phyloP scores from a whole-genome alignment of 2,329 filamentous ascomycete genomes.

The Amesomyces nigricolor region DNA sequence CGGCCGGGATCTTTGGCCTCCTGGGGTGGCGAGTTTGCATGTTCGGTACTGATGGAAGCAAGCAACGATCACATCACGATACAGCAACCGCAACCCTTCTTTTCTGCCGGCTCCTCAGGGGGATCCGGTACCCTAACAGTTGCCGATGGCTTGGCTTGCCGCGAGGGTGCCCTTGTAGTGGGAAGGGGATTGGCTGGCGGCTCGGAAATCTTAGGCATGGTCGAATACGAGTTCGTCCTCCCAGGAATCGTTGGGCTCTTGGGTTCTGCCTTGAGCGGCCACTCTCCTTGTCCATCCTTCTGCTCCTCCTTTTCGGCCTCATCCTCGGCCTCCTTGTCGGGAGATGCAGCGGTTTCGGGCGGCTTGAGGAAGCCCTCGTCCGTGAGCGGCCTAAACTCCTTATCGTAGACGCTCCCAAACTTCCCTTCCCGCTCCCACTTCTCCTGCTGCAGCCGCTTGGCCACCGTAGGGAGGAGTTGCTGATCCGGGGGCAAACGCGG shows the following conservation, averaged over 20 bases:
- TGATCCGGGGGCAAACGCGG: slow-evolving; percentile 90
- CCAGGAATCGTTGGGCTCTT: slow-evolving; percentile 47
- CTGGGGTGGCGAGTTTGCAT: too few species aligned
- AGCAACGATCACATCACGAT: slow-evolving; percentile 61
- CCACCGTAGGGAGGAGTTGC: slow-evolving; percentile 91
- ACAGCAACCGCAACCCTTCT: slow-evolving; percentile 63
- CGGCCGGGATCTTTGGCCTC: too few species aligned
- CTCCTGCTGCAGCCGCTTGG: slow-evolving; percentile 84
- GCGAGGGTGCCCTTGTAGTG: slow-evolving; percentile 43
- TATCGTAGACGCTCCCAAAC: slow-evolving; percentile 79
- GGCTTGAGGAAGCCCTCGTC: slow-evolving; percentile 51
- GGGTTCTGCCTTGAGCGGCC: slow-evolving; percentile 51
- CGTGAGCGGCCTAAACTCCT: slow-evolving; percentile 77
- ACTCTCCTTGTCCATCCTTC: slow-evolving; percentile 40
- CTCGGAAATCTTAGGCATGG: slow-evolving; percentile 56
- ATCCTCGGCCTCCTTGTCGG: slow-evolving; percentile 27
- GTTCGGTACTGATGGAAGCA: not conserved
- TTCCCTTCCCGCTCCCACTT: slow-evolving; percentile 92
- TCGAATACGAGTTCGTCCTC: slow-evolving; percentile 52
- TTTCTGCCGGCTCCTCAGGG: slow-evolving; percentile 44
- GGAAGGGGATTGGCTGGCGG: slow-evolving; percentile 38
- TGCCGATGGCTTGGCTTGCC: slow-evolving; percentile 39
- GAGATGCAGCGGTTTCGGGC: slow-evolving; percentile 34
- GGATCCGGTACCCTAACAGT: slow-evolving; percentile 48
- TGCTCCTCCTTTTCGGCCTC: slow-evolving; percentile 27